These are phyloP conservation scores for Lactifluus piperatus DNA, from an alignment of 768 basidiomycete species.

Conservation along the genomic window DNA sequence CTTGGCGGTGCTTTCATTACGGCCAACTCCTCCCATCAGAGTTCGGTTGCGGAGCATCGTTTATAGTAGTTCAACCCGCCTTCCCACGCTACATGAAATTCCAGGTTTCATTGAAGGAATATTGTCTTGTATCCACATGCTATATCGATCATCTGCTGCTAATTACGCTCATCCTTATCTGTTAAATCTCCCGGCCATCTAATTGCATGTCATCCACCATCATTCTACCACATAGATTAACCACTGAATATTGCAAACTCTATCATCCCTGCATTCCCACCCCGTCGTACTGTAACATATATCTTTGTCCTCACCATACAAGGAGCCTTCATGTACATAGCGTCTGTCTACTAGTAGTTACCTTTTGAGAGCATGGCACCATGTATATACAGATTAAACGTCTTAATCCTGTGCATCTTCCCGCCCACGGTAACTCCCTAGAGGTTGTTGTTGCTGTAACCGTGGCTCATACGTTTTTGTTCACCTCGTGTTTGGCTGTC, in stretches of 20 bases:
- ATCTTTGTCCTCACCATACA: background rate
- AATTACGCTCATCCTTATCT: conserved; percentile 3
- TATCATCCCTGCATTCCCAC: conserved; percentile 5
- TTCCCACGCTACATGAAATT: background rate
- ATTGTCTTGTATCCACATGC: conserved; percentile 4
- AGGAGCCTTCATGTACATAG: background rate
- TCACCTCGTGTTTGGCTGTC: conserved; percentile 14
- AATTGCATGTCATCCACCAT: conserved; percentile 5
- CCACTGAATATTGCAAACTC: conserved; percentile 5
- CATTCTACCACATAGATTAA: conserved; percentile 7
- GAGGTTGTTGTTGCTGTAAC: background rate
- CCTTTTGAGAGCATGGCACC: background rate
- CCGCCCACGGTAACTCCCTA: background rate
- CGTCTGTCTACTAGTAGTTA: conserved; percentile 1
- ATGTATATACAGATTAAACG: conserved; percentile 8
- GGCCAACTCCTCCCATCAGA: background rate
- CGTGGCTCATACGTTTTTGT: background rate
- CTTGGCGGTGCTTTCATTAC: background rate
- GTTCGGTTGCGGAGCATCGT: background rate
- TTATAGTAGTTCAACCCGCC: background rate
- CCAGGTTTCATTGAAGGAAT: background rate
- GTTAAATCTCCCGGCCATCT: background rate
- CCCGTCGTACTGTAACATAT: conserved; percentile 9
- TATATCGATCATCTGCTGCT: background rate
- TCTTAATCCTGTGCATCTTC: background rate